These are phyloP conservation scores for Mortierella claussenii DNA, from an alignment of 192 early-diverging fungal species.

Conservation along the genomic window DNA sequence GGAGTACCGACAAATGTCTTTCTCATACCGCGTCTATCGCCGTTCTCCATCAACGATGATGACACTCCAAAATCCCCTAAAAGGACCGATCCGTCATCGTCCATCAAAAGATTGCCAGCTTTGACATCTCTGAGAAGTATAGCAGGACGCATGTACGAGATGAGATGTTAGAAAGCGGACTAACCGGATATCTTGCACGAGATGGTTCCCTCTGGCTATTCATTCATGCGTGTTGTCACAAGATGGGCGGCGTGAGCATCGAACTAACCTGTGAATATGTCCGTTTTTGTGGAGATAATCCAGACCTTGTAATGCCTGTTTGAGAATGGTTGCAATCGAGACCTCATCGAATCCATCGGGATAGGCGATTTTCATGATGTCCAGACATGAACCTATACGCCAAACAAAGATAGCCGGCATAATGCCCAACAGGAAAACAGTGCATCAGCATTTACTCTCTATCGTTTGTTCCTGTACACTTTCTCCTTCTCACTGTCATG, in stretches of 20 bases:
- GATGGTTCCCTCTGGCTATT: too few relatives aligned
- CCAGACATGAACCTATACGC: slow-evolving; percentile 77
- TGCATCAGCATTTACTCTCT: too few relatives aligned
- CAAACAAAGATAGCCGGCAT: neutral
- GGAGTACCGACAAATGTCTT: slow-evolving; percentile 82
- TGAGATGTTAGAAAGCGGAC: neutral
- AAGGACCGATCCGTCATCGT: slow-evolving; percentile 70
- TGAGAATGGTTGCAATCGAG: slow-evolving; percentile 82
- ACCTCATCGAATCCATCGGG: slow-evolving; percentile 86
- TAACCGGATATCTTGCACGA: too few relatives aligned
- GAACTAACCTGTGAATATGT: slow-evolving; percentile 66
- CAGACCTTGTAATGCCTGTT: slow-evolving; percentile 76
- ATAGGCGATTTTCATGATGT: slow-evolving; percentile 91
- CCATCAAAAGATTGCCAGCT: slow-evolving; percentile 75
- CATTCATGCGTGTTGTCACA: neutral
- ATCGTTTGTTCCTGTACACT: too few relatives aligned
- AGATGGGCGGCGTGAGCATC: too few relatives aligned
- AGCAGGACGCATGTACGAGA: slow-evolving; percentile 3
- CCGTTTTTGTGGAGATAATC: slow-evolving; percentile 73
- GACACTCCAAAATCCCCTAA: slow-evolving; percentile 80
- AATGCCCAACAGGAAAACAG: neutral
- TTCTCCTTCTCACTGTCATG: too few relatives aligned
- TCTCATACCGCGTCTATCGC: slow-evolving; percentile 66
- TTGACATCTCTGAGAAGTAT: slow-evolving; percentile 68
- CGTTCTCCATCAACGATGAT: slow-evolving; percentile 71